phyloP scores from a whole-genome alignment of 495 filamentous ascomycete species.

The Aspergillus avenaceus region DNA sequence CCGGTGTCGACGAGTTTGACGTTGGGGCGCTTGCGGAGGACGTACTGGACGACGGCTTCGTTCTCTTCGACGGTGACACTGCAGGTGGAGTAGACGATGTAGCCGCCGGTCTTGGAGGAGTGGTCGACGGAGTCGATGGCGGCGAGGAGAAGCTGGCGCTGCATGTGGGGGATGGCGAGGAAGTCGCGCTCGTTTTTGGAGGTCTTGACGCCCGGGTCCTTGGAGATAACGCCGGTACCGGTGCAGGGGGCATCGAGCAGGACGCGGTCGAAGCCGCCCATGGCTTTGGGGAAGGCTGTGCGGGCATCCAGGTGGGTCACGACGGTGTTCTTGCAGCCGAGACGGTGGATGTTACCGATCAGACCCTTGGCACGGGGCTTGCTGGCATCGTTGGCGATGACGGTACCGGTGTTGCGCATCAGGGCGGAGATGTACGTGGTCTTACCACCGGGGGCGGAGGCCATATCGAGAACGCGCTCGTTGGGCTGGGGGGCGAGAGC shows the following conservation, averaged over 20 bases:
- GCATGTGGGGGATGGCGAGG: conserved; percentile 82
- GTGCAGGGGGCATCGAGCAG: conserved; percentile 79
- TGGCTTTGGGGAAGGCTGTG: conserved; percentile 81
- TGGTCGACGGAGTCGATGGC: conserved; percentile 95
- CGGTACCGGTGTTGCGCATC: conserved; percentile 96
- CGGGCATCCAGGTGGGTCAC: conserved; percentile 92
- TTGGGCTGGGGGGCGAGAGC: conserved; percentile 90
- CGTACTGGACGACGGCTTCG: conserved; percentile 90
- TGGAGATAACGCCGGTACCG: conserved; percentile 87
- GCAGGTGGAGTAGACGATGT: conserved; percentile 93
- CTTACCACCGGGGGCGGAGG: conserved; percentile 95
- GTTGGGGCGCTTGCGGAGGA: conserved; percentile 84
- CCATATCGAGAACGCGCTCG: conserved; percentile 91
- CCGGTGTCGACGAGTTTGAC: conserved; percentile 91
- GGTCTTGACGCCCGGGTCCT: conserved; percentile 92
- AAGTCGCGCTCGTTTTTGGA: conserved; percentile 96
- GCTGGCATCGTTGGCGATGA: conserved; percentile 96
- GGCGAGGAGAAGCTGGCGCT: conserved; percentile 87
- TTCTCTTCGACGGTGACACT: conserved; percentile 90
- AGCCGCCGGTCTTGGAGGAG: conserved; percentile 79
- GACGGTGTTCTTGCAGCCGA: conserved; percentile 88
- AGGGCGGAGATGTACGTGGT: conserved; percentile 93
- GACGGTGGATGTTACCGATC: conserved; percentile 95
- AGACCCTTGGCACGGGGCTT: conserved; percentile 91
- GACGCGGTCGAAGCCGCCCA: conserved; percentile 89